Evolutionary conservation across 2,329 filamentous ascomycete genomes (phyloP), one percentile per base, ranked within the genome.

Genomic region (Xylaria hypoxylon): DNA sequence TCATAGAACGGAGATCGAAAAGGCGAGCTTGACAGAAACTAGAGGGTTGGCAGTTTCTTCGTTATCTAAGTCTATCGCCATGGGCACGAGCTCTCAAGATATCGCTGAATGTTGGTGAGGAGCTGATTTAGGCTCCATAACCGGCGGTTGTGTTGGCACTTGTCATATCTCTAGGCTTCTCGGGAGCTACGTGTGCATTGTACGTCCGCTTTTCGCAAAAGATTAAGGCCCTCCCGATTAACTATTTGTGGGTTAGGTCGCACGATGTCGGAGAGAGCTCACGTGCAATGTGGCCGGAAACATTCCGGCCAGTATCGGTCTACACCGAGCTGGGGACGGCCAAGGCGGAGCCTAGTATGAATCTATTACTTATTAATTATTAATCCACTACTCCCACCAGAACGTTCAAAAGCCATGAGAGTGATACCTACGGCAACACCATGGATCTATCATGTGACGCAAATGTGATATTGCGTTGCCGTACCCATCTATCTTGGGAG

Each of bases 211-310:
- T 24, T 51, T 44, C 48, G 22, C 31, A 55, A n/a, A n/a, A n/a
- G n/a, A n/a, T 28, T 40, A 19, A 40, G 42, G 19, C 15, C 24
- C 55, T 33, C n/a, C 51, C 17, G 19, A 57, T 31, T 28, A 28
- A 42, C 47, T 11, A 52, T 45, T 47, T 42, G 33, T 47, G 44
- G 44, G 26, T n/a, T 31, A 35, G 24, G 50, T 13, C 38, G 44
- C 44, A 38, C 58, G 11, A 19, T 7, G 33, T 48, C 51, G 52
- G 59, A 42, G 68, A 31, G 58, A 22, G 35, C 56, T 68, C 68
- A 63, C 59, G 62, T 68, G 68, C 62, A 42, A 13, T n/a, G 56
- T 69, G 68, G 68, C 68, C 68, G 68, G 68, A 69, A 69, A 56
- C 35, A 13, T 69, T 69, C 68, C 68, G 68, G 68, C 68, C 68